Percentiles rank a stretch among this genome's conserved stretches.
phyloP scores from a whole-genome alignment of 345 rosid genomes.

The Iberis pinnata region DNA sequence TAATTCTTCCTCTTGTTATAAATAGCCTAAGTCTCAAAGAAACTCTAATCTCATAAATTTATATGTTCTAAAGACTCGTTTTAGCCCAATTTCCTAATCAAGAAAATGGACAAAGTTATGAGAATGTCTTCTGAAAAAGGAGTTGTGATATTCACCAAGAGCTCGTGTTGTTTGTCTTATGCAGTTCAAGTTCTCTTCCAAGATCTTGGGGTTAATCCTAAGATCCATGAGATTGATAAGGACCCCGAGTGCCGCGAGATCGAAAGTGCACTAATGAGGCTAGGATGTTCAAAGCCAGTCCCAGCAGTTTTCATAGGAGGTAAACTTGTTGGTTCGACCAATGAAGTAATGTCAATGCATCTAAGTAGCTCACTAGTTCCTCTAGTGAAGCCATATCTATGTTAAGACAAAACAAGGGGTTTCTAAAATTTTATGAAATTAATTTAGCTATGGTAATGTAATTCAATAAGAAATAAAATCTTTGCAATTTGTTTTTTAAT shows the following conservation, averaged over 20 bases:
- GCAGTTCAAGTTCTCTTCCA: conserved; percentile 63
- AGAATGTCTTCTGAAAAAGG: conserved; percentile 55
- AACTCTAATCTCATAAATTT: not conserved
- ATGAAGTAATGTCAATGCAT: conserved; percentile 74
- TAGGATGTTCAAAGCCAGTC: conserved; percentile 54
- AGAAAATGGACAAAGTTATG: conserved; percentile 49
- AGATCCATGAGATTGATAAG: conserved; percentile 55
- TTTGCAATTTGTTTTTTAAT: no score
- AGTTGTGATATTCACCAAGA: conserved; percentile 69
- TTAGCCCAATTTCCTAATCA: not conserved
- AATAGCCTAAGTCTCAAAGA: conserved; percentile 19
- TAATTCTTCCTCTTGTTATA: conserved; percentile 20
- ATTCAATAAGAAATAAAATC: conserved; percentile 7
- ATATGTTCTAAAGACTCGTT: not conserved
- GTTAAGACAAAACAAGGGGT: conserved; percentile 6
- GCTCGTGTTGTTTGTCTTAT: conserved; percentile 69
- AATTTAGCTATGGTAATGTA: not conserved
- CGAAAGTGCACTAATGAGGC: conserved; percentile 63
- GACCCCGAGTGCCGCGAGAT: conserved; percentile 67
- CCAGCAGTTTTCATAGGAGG: conserved; percentile 78
- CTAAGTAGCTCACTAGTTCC: conserved; percentile 53
- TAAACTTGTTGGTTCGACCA: conserved; percentile 66
- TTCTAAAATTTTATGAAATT: not conserved
- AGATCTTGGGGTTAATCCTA: conserved; percentile 58
- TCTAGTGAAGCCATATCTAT: conserved; percentile 49